phyloP scores from a whole-genome alignment of 1,284 basidiomycete species.

The Cutaneotrichosporon cavernicola region DNA sequence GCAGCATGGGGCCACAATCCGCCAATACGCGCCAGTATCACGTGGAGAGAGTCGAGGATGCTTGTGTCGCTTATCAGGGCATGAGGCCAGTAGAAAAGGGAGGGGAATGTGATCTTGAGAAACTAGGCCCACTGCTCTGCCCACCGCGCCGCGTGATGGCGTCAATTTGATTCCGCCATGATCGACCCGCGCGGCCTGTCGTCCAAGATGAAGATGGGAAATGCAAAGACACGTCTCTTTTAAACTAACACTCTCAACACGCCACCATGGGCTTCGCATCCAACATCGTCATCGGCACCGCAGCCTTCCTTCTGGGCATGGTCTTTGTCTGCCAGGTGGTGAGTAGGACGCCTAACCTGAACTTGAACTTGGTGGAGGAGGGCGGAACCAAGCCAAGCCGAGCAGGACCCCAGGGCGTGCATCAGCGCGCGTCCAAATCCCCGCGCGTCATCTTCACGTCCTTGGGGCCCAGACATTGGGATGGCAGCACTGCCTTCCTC shows the following conservation, averaged over 20 bases:
- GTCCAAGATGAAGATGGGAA: background rate
- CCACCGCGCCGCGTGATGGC: background rate
- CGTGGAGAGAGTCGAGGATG: background rate
- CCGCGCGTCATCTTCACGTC: background rate
- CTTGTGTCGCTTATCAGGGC: background rate
- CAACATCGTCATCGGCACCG: constrained; percentile 74
- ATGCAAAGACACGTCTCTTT: background rate
- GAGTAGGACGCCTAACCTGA: constrained; percentile 20
- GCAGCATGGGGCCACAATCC: background rate
- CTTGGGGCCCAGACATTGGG: too few relatives aligned
- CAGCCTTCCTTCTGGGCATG: constrained; percentile 82
- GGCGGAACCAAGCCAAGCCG: background rate
- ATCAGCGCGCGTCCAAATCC: background rate
- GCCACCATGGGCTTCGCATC: constrained; percentile 74
- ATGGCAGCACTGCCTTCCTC: background rate
- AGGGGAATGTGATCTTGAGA: background rate
- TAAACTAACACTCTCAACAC: background rate
- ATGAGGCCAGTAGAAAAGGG: background rate
- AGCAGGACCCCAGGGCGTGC: too few relatives aligned
- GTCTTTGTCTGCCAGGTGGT: constrained; percentile 72
- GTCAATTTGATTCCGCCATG: constrained; percentile 2
- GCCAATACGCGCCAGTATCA: background rate
- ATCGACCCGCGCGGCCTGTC: background rate
- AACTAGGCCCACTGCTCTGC: too few relatives aligned
- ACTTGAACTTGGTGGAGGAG: background rate